Conservation (phyloP, 78 protist genomes). For the Polysphondylium violaceum region DNA sequence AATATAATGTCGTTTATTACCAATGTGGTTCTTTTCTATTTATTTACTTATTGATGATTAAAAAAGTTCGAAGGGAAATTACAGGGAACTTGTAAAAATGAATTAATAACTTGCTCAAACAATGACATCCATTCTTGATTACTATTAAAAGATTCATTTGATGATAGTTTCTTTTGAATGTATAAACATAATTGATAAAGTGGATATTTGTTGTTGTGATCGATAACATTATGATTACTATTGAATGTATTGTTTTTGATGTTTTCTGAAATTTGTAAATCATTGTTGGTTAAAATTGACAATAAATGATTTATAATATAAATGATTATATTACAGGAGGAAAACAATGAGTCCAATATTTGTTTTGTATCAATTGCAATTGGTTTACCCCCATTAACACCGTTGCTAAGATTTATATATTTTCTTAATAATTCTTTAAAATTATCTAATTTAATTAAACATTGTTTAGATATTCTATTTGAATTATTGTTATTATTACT, state of each 20-base stretch:
- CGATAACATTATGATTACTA: neutral
- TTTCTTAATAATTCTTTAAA: conserved; percentile 3
- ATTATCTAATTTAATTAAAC: neutral
- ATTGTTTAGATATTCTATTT: neutral
- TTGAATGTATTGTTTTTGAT: neutral
- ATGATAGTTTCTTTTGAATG: neutral
- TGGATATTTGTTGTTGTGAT: neutral
- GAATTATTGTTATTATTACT: neutral
- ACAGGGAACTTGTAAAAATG: neutral
- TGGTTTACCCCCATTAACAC: neutral
- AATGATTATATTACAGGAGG: conserved; percentile 18
- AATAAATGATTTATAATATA: conserved; percentile 1
- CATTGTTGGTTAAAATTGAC: neutral
- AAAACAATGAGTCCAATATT: conserved; percentile 14
- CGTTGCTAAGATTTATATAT: neutral
- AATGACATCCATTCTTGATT: neutral
- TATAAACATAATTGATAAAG: neutral
- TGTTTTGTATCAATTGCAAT: neutral
- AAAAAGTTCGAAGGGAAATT: neutral
- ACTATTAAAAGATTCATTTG: neutral
- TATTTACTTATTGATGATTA: neutral
- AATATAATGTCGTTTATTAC: too few relatives aligned
- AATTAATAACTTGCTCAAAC: neutral
- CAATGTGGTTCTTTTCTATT: too few relatives aligned
- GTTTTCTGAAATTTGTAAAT: neutral